Conservation (phyloP, 2,329 filamentous ascomycete species). For the Paraphoma chrysanthemicola region DNA sequence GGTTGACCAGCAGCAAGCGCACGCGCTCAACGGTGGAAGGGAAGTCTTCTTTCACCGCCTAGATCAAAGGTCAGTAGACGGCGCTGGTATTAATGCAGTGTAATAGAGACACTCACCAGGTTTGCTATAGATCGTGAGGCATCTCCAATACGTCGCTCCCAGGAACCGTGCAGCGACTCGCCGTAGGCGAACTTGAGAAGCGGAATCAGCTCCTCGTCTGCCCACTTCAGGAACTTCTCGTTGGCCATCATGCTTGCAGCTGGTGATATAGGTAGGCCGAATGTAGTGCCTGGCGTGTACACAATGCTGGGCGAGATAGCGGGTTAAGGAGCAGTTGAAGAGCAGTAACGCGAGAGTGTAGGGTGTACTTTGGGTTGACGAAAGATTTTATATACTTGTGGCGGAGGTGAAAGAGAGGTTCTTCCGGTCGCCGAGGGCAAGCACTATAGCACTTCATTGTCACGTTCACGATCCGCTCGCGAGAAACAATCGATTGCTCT, state of each 20-base stretch:
- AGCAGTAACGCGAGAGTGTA: neutral
- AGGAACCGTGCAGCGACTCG: neutral
- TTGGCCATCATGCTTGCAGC: neutral
- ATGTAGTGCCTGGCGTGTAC: neutral
- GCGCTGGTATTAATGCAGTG: neutral
- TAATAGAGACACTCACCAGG: constrained; percentile 5
- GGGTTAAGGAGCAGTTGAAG: neutral
- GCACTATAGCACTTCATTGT: too few species aligned
- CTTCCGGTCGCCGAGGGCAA: neutral
- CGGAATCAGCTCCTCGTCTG: constrained; percentile 6
- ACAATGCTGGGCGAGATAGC: neutral
- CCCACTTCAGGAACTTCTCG: constrained; percentile 1
- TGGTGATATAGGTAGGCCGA: neutral
- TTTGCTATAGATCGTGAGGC: neutral
- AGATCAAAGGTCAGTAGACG: neutral
- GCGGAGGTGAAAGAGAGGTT: neutral
- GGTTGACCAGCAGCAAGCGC: constrained; percentile 10
- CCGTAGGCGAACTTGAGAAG: constrained; percentile 5
- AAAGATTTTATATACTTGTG: neutral
- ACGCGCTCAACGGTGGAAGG: constrained; percentile 12
- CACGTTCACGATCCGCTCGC: too few species aligned
- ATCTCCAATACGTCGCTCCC: neutral
- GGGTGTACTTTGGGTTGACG: too few species aligned
- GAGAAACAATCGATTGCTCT: too few species aligned
- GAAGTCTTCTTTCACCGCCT: constrained; percentile 11